A percentile compares a stretch with the other conserved stretches of the same genome.
Evolutionary conservation across 306 rosid species (phyloP).

Genomic region (Dalbergia oliveri): DNA sequence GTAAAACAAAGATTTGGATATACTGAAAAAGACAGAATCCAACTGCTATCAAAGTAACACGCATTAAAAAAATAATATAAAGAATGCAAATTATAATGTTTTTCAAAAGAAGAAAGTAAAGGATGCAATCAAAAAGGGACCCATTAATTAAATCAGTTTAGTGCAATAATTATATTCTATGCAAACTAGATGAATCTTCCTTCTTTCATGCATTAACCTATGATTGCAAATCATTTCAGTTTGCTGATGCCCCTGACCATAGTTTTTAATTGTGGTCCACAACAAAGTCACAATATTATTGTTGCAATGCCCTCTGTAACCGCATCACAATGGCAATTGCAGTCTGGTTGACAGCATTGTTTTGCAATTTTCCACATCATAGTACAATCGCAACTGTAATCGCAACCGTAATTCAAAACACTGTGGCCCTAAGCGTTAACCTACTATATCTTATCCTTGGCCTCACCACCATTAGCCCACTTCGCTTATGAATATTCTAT

Average conservation of each 20-base stretch:
- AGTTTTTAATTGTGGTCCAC: too few relatives aligned
- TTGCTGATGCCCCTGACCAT: neutral
- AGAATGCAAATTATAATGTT: neutral
- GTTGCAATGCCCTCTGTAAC: too few relatives aligned
- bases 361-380: too few relatives aligned
- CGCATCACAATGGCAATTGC: too few relatives aligned
- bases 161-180: too few relatives aligned
- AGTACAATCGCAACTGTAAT: too few relatives aligned
- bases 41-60: neutral
- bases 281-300: too few relatives aligned
- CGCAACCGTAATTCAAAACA: too few relatives aligned
- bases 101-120: neutral
- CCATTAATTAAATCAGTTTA: neutral
- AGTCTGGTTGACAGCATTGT: neutral
- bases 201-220: neutral
- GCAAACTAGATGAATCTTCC: conserved; percentile 15
- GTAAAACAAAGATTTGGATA: neutral
- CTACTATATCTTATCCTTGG: neutral
- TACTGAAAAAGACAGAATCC: neutral
- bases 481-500: neutral
- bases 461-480: neutral
- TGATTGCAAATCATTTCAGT: neutral
- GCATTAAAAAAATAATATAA: neutral
- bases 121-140: neutral
- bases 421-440: too few relatives aligned